Evolutionary conservation across 306 rosid genomes (phyloP), one percentile per base, ranked within the genome.

Genomic region (Prunus davidiana): DNA sequence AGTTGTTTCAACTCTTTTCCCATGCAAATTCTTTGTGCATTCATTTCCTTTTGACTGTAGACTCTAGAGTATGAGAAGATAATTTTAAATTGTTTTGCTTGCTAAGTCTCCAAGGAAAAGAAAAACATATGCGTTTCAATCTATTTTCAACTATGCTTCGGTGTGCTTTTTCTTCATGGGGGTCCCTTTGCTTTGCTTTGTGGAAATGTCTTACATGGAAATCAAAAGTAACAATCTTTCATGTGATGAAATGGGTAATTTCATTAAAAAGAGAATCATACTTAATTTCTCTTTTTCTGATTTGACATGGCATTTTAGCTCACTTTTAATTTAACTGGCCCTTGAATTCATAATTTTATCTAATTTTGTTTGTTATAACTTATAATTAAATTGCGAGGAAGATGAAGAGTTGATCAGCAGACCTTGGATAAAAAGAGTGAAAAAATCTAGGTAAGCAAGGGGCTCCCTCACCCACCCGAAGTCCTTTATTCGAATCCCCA

Each of bases 121-220:
- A 77, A 78, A 88, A 74, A 81, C 87, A 84, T 82, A 15, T 72
- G 61, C 80, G 73, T 22, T 76, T 76, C 81, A 80, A 82, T 84
- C 54, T 69, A 66, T 79, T 83, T 86, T 81, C 76, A 76, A 82
- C 80, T 72, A 76, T 85, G 73, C 65, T 77, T 80, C 74, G 80
- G 82, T 80, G 88, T 86, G 84, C 82, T 85, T 85, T 84, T 55
- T 76, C 58, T 32, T 76, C 64, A 34, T 20, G 72, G 18, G 65
- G 50, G 47, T 11, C 78, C 79, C 41, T 74, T 70, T 58, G 72
- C 71, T 77, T 72, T 73, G 15, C 9, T 60, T 71, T 41, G 30
- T 13, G 27, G 56, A 69, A 66, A 67, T 78, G 76, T 60, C 63
- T 67, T 68, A 46, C 69, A 69, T 62, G 49, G 34, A 28, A 69